A percentile compares a stretch with the other conserved stretches of the same genome.
Evolutionary conservation across 352 stramenopile species (phyloP).

Genomic region (Globisporangium nodosum): DNA sequence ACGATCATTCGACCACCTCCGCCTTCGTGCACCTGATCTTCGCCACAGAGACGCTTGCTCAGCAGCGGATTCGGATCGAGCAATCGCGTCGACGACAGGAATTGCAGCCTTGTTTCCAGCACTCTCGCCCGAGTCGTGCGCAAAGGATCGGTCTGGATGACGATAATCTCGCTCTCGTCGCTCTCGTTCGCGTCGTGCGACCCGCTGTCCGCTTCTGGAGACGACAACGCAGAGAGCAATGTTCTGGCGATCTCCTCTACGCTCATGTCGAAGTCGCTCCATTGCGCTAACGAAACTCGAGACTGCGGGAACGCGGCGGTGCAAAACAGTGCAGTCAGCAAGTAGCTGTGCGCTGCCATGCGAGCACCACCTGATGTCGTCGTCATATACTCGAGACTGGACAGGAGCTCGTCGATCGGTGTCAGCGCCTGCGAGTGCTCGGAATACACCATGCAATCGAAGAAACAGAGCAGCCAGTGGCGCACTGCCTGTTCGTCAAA

Average conservation of each 20-base stretch:
- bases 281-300: slow-evolving; percentile 5
- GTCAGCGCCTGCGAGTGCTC: slow-evolving; percentile 23
- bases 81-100: not conserved
- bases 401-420: slow-evolving; percentile 15
- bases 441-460: slow-evolving; percentile 16
- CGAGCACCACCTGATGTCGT: not conserved
- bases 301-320: slow-evolving; percentile 27
- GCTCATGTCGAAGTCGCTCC: slow-evolving; percentile 7
- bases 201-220: not conserved
- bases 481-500: slow-evolving; percentile 12
- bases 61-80: not conserved
- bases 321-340: slow-evolving; percentile 33
- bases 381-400: slow-evolving; percentile 11
- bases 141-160: slow-evolving; percentile 4
- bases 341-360: slow-evolving; percentile 22
- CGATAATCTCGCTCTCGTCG: slow-evolving; percentile 6
- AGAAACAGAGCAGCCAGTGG: slow-evolving; percentile 18
- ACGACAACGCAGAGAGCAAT: slow-evolving; percentile 3
- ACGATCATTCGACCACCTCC: not conserved
- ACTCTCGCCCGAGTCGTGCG: not conserved
- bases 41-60: not conserved
- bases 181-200: not conserved
- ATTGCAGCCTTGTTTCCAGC: slow-evolving; percentile 2
- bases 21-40: not conserved
- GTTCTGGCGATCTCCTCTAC: slow-evolving; percentile 4